Conservation (phyloP, 805 yeast species). For the Myxozyma kluyveri region DNA sequence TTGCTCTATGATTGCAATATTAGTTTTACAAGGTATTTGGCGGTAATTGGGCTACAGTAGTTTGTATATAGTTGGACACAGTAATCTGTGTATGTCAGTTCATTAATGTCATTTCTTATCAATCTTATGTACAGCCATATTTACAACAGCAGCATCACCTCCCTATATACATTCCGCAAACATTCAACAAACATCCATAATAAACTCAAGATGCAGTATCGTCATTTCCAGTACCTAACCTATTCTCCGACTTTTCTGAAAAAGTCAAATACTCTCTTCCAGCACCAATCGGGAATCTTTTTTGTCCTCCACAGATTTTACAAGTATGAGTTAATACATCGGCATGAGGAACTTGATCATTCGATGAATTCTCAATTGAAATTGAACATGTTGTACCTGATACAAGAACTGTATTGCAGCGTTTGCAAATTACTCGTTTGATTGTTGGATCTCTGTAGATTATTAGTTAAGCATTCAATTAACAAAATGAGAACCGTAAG, state of each 20-base stretch:
- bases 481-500: neutral
- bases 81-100: neutral
- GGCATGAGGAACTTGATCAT: slow-evolving; percentile 35
- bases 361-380: slow-evolving; percentile 46
- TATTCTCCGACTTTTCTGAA: slow-evolving; percentile 12
- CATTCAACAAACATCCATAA: too few relatives aligned
- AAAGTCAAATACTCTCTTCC: slow-evolving; percentile 15
- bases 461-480: neutral
- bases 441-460: slow-evolving; percentile 35
- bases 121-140: neutral
- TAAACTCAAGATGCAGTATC: too few relatives aligned
- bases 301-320: slow-evolving; percentile 21
- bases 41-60: neutral
- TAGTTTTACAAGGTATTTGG: neutral
- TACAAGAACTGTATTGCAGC: slow-evolving; percentile 51
- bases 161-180: too few relatives aligned
- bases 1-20: too few relatives aligned
- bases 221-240: too few relatives aligned
- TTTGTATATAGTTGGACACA: neutral
- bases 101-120: slow-evolving; percentile 1
- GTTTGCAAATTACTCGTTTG: slow-evolving; percentile 65
- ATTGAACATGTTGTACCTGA: slow-evolving; percentile 48
- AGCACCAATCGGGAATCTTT: slow-evolving; percentile 28
- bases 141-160: too few relatives aligned
- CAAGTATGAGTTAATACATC: slow-evolving; percentile 44